phyloP scores from a whole-genome alignment of 225 moss, liverwort and hornwort genomes.

The Sphagnum contortum region DNA sequence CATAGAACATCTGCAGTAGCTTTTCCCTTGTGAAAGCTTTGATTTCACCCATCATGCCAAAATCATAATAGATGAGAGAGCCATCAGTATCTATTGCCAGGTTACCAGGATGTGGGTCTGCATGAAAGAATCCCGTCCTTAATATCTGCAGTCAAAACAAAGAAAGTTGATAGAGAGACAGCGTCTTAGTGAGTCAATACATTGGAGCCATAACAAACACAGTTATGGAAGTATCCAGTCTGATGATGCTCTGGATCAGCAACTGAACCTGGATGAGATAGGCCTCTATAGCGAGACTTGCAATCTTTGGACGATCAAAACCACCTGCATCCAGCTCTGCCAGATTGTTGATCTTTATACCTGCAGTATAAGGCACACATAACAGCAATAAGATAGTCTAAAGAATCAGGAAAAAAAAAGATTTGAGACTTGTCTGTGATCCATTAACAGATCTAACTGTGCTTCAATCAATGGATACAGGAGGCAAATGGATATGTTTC shows the following conservation, averaged over 20 bases:
- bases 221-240: too few relatives aligned
- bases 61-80: slow-evolving; percentile 94
- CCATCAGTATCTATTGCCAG: slow-evolving; percentile 84
- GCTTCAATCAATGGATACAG: too few relatives aligned
- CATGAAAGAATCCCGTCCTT: slow-evolving; percentile 97
- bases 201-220: too few relatives aligned
- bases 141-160: slow-evolving; percentile 51
- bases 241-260: neutral
- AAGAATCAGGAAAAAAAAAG: too few relatives aligned
- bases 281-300: slow-evolving; percentile 88
- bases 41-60: slow-evolving; percentile 99
- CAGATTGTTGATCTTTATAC: slow-evolving; percentile 84
- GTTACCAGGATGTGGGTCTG: slow-evolving; percentile 97
- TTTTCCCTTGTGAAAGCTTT: slow-evolving; percentile 90
- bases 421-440: too few relatives aligned
- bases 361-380: slow-evolving; percentile 18
- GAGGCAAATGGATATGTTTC: too few relatives aligned
- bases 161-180: neutral
- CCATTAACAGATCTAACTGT: too few relatives aligned
- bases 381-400: too few relatives aligned
- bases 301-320: slow-evolving; percentile 60
- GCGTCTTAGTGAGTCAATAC: too few relatives aligned
- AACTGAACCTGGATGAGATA: slow-evolving; percentile 82
- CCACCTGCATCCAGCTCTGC: slow-evolving; percentile 56
- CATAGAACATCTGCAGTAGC: slow-evolving; percentile 95